Base-by-base conservation (phyloP, 305 asterid species). In the Solanum aculeatissimum region DNA sequence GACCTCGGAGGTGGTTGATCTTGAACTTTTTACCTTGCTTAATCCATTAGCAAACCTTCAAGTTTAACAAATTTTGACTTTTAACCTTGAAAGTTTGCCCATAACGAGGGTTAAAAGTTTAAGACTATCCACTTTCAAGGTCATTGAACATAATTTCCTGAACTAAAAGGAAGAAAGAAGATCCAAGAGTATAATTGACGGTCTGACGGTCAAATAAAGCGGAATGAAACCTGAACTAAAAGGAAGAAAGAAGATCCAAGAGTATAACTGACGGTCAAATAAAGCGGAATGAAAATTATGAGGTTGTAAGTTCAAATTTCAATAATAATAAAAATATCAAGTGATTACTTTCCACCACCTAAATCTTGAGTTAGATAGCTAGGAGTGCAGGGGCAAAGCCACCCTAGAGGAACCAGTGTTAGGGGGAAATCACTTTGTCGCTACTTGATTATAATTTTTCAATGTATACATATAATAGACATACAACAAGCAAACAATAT, bases 241-340 rank as follows among this genome's bases (percentile, higher is more conserved):
- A 55, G 25, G 62, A 8, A 18, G 62, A 54, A 54, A 54, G 23
- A 19, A 19, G 2, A 19, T 55, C 62, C 25, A 1, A 55, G 13
- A 13, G 21, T 55, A 21, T 19, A 2, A 11, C 1, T n/a, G n/a
- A n/a, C n/a, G 25, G 62, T 19, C 25, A 55, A 55, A 19, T 54
- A 54, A 19, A 54, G 3, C 2, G 3, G 0, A 10, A 55, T 0
- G 13, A 3, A 0, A 19, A 55, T 55, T 0, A 54, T 9, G 62
- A 55, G 9, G 0, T 8, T 1, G 0, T 55, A 55, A 55, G 62
- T 19, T 0, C 13, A 55, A 19, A 55, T 55, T 19, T 0, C 6
- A 8, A 55, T 40, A 19, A 53, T 8, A 8, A 8, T 55, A 54
- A 55, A 19, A 9, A 55, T 9, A 19, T 0, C 25, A 55, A 19